Conservation (phyloP, 2,329 filamentous ascomycete species). For the Whalleya microplaca region DNA sequence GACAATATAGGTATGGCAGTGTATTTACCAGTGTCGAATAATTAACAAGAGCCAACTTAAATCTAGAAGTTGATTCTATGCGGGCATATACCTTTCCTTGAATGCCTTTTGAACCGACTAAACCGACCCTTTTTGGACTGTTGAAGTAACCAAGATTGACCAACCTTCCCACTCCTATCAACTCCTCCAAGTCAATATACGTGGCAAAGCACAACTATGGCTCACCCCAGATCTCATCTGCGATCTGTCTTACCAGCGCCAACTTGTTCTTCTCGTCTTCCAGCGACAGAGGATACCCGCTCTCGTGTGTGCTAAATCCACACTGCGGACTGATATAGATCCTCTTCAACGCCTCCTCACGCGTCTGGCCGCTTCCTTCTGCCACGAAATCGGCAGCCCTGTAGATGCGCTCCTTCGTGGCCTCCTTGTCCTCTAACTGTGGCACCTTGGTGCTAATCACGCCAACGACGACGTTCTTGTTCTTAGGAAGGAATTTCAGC, state of each 20-base stretch:
- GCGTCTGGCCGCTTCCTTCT: slow-evolving; percentile 65
- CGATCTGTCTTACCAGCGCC: slow-evolving; percentile 70
- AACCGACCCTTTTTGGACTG: slow-evolving; percentile 25
- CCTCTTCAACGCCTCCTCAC: slow-evolving; percentile 70
- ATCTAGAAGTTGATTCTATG: background rate
- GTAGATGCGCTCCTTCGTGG: slow-evolving; percentile 62
- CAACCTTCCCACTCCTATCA: slow-evolving; percentile 2
- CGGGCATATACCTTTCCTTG: background rate
- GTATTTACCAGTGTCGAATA: background rate
- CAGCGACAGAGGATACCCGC: slow-evolving; percentile 69
- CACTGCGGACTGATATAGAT: slow-evolving; percentile 73
- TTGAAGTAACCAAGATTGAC: slow-evolving; percentile 30
- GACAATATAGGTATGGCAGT: background rate
- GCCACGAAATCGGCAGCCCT: slow-evolving; percentile 70
- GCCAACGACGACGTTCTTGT: slow-evolving; percentile 67
- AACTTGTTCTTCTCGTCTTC: slow-evolving; percentile 77
- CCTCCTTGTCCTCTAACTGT: slow-evolving; percentile 64
- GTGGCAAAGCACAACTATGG: slow-evolving; percentile 31
- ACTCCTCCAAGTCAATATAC: background rate
- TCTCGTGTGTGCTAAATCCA: slow-evolving; percentile 74
- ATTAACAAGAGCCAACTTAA: background rate
- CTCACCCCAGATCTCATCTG: slow-evolving; percentile 71
- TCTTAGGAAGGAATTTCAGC: slow-evolving; percentile 60
- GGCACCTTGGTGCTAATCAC: slow-evolving; percentile 67
- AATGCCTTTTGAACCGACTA: slow-evolving; percentile 10